phyloP scores from a whole-genome alignment of 2,329 filamentous ascomycete genomes.

The Fusarium sp. region DNA sequence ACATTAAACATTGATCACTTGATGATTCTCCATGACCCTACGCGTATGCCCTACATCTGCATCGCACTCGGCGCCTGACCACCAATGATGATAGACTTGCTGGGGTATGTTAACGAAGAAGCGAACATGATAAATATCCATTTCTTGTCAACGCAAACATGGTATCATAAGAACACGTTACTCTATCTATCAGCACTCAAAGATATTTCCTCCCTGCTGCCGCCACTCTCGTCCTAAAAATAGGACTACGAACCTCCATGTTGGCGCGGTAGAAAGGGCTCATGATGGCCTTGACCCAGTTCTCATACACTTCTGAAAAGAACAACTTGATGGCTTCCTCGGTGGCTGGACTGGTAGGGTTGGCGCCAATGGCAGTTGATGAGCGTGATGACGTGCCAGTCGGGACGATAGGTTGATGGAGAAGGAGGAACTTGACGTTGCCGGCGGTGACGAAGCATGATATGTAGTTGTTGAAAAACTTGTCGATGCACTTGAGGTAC shows the following conservation, averaged over 20 bases:
- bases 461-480: constrained; percentile 95
- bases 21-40: not conserved
- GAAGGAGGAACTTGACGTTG: constrained; percentile 93
- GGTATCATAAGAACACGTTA: constrained; percentile 43
- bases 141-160: constrained; percentile 27
- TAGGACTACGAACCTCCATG: constrained; percentile 85
- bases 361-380: constrained; percentile 81
- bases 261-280: constrained; percentile 93
- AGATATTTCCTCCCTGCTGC: constrained; percentile 94
- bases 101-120: no score
- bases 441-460: constrained; percentile 94
- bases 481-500: constrained; percentile 97
- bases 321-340: constrained; percentile 97
- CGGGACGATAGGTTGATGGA: constrained; percentile 79
- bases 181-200: constrained; percentile 56
- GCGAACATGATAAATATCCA: not conserved
- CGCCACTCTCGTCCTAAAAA: constrained; percentile 85
- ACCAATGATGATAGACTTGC: not conserved
- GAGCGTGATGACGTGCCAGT: constrained; percentile 64
- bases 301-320: constrained; percentile 95
- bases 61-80: not conserved
- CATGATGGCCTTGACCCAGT: constrained; percentile 97
- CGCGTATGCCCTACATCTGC: not conserved
- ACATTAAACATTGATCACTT: constrained; percentile 44
- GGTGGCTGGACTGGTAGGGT: constrained; percentile 88